phyloP scores from a whole-genome alignment of 306 rosid genomes.

The Gastrolobium villosum region DNA sequence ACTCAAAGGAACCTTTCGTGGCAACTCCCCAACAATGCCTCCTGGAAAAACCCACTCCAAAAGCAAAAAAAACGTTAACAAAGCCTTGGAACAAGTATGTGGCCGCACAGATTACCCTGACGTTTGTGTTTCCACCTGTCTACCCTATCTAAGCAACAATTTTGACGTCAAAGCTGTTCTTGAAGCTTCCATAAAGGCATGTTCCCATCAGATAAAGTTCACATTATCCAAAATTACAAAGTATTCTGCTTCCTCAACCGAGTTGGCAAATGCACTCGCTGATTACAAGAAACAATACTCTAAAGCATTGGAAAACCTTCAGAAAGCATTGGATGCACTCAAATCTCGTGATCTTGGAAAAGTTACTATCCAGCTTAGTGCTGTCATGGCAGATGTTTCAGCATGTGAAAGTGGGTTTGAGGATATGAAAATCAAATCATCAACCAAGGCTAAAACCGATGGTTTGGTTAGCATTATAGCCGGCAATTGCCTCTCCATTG shows the following conservation, averaged over 20 bases:
- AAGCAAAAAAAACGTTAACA: too few species aligned
- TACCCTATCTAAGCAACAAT: background rate
- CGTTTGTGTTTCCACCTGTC: background rate
- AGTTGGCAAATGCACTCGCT: background rate
- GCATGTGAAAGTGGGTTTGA: conserved; percentile 44
- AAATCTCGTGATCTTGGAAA: conserved; percentile 25
- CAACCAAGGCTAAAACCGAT: background rate
- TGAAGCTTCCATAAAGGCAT: conserved; percentile 38
- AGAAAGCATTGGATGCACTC: background rate
- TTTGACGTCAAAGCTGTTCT: conserved; percentile 20
- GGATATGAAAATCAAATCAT: background rate
- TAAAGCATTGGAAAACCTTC: background rate
- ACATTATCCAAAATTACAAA: background rate
- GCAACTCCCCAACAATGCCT: background rate
- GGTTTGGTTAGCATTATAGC: conserved; percentile 39
- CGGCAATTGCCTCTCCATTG: conserved; percentile 48
- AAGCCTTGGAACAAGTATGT: background rate
- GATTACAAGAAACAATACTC: conserved; percentile 28
- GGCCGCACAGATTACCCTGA: conserved; percentile 44
- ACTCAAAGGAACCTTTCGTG: conserved; percentile 5
- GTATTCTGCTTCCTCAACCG: background rate
- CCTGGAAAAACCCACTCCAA: background rate
- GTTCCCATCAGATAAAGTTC: background rate
- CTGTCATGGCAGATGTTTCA: conserved; percentile 46
- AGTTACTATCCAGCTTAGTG: conserved; percentile 40